Evolutionary conservation across 345 rosid species (phyloP).

Genomic region (Citrus mangshanensis): DNA sequence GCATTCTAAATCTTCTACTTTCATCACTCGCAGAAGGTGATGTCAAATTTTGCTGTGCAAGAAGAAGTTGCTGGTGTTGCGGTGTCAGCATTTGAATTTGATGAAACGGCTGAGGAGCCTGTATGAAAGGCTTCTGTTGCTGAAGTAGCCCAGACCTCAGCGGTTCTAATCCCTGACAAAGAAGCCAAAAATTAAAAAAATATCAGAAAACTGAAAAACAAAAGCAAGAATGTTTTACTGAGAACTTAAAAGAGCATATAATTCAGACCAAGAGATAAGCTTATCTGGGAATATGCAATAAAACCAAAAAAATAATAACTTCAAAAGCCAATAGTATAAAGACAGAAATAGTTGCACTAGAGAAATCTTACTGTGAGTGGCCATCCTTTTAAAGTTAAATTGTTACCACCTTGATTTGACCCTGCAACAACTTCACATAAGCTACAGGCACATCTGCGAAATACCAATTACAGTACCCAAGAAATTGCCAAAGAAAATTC

Average conservation of each 20-base stretch:
- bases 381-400: constrained; percentile 94
- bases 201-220: neutral
- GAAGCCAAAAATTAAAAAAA: constrained; percentile 5
- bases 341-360: neutral
- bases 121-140: constrained; percentile 85
- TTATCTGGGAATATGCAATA: neutral
- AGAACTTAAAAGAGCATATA: neutral
- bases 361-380: constrained; percentile 77
- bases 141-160: constrained; percentile 76
- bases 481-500: neutral
- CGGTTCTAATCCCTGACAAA: constrained; percentile 63
- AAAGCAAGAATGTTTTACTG: neutral
- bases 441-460: constrained; percentile 8
- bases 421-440: constrained; percentile 45
- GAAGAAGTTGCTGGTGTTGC: constrained; percentile 92
- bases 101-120: constrained; percentile 83
- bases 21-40: constrained; percentile 81
- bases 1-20: constrained; percentile 71
- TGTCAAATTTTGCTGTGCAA: constrained; percentile 81
- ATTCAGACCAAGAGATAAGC: neutral
- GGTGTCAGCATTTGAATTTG: constrained; percentile 88
- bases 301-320: neutral
- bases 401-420: constrained; percentile 82
- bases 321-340: neutral
- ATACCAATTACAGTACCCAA: neutral